These are phyloP conservation scores for Salix suchowensis DNA, from an alignment of 345 rosid genomes.

Conservation along the genomic window DNA sequence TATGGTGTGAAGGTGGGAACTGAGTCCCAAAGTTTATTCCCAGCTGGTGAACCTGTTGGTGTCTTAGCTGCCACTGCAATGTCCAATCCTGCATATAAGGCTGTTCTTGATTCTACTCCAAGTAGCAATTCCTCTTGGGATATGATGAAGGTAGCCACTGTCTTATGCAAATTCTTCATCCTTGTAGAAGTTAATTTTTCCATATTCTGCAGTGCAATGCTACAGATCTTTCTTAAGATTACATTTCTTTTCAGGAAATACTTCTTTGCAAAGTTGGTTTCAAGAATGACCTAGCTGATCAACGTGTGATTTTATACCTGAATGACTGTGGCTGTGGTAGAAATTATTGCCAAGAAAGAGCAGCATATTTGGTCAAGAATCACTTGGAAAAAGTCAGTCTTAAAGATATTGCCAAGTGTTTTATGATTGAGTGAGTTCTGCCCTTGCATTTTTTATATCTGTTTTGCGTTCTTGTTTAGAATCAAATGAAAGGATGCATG, in stretches of 20 bases:
- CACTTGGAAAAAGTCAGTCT: conserved; percentile 75
- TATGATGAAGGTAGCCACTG: conserved; percentile 71
- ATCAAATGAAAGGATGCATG: not conserved
- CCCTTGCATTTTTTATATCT: not conserved
- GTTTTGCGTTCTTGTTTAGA: not conserved
- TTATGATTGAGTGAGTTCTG: conserved; percentile 71
- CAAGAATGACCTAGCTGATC: conserved; percentile 63
- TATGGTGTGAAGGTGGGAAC: conserved; percentile 54
- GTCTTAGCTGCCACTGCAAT: conserved; percentile 96
- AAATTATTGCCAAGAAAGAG: conserved; percentile 69
- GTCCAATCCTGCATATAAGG: conserved; percentile 97
- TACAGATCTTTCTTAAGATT: not conserved
- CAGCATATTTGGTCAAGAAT: conserved; percentile 63
- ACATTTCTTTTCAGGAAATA: conserved; percentile 63
- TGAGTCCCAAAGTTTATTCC: conserved; percentile 45
- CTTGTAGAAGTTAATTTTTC: not conserved
- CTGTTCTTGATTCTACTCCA: conserved; percentile 91
- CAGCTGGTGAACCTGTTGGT: conserved; percentile 97
- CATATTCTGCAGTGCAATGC: not conserved
- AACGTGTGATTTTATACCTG: conserved; percentile 65
- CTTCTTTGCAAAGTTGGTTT: conserved; percentile 73
- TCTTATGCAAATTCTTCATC: not conserved
- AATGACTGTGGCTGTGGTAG: conserved; percentile 72
- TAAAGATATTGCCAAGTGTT: conserved; percentile 56
- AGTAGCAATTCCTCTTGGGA: conserved; percentile 95